These are phyloP conservation scores for Emmonsiellopsis sp. DNA, from an alignment of 2,329 filamentous ascomycete genomes.

Conservation along the genomic window DNA sequence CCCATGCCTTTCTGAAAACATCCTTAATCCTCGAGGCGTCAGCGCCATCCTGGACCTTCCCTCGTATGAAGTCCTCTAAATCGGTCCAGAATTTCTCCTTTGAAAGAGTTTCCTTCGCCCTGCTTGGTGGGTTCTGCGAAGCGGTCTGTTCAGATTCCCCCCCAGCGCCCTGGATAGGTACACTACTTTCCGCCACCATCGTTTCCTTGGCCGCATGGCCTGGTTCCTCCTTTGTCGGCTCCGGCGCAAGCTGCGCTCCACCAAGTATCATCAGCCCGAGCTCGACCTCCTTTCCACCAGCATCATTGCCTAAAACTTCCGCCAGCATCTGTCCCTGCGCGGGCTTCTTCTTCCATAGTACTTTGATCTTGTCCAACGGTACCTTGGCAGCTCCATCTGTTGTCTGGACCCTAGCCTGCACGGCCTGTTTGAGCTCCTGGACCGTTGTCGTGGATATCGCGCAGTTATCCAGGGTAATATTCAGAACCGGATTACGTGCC, in stretches of 20 bases:
- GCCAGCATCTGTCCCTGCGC: conserved; percentile 68
- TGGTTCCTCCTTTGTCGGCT: conserved; percentile 10
- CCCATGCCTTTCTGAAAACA: conserved; percentile 66
- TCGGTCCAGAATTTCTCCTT: conserved; percentile 80
- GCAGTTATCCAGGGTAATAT: conserved; percentile 53
- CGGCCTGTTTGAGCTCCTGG: conserved; percentile 64
- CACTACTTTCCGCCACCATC: conserved; percentile 5
- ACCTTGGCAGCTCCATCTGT: conserved; percentile 27
- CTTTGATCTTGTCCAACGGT: conserved; percentile 65
- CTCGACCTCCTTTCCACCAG: conserved; percentile 50
- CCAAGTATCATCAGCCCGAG: conserved; percentile 84
- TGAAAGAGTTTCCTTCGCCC: conserved; percentile 46
- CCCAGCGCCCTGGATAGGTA: conserved; percentile 18
- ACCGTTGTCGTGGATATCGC: conserved; percentile 62
- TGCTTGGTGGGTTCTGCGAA: conserved; percentile 6
- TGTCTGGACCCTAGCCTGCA: conserved; percentile 49
- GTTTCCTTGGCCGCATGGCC: conserved; percentile 2
- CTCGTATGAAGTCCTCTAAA: conserved; percentile 68
- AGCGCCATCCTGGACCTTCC: conserved; percentile 63
- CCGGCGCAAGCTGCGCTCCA: conserved; percentile 44
- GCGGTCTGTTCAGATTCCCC: conserved; percentile 26
- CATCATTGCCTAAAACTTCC: conserved; percentile 57
- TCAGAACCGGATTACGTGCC: conserved; percentile 63
- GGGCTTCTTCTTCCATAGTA: conserved; percentile 83
- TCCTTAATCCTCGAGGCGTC: conserved; percentile 56